Conservation (phyloP, 2,329 filamentous ascomycete species). For the Diplodia seriata region DNA sequence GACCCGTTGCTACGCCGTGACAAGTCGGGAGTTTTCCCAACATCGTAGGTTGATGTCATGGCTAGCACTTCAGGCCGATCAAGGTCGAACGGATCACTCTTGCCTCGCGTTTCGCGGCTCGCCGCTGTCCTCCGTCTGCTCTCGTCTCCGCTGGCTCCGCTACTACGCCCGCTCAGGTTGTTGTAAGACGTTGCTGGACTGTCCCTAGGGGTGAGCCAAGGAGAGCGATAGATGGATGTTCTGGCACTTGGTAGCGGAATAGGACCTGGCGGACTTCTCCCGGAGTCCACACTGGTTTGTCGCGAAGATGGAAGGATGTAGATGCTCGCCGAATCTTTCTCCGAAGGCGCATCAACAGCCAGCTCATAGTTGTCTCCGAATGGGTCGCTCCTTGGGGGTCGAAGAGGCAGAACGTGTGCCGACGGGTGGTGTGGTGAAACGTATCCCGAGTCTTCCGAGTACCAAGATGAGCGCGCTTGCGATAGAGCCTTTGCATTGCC, state of each 20-base stretch:
- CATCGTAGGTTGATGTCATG: conserved; percentile 35
- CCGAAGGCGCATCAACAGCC: neutral
- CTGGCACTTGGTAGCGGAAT: conserved; percentile 21
- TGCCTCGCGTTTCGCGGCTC: conserved; percentile 41
- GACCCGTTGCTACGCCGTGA: conserved; percentile 13
- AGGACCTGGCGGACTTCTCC: conserved; percentile 6
- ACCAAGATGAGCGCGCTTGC: conserved; percentile 15
- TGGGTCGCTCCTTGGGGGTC: conserved; percentile 5
- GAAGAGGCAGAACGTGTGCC: conserved; percentile 19
- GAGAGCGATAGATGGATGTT: conserved; percentile 11
- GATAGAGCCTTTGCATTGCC: conserved; percentile 1
- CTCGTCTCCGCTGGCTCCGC: conserved; percentile 6
- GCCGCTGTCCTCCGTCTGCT: conserved; percentile 14
- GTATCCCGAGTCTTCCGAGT: conserved; percentile 25
- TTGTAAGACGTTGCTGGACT: conserved; percentile 7
- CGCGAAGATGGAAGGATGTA: conserved; percentile 24
- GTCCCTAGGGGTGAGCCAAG: conserved; percentile 3
- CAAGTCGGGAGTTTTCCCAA: neutral
- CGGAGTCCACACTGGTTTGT: conserved; percentile 9
- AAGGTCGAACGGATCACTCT: conserved; percentile 51
- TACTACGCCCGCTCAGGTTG: neutral
- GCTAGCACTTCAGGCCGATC: conserved; percentile 50
- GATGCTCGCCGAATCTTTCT: conserved; percentile 21
- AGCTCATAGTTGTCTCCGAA: conserved; percentile 3
- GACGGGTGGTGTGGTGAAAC: conserved; percentile 21